phyloP scores from a whole-genome alignment of 2,329 filamentous ascomycete species.

The Xylariaceae sp. region DNA sequence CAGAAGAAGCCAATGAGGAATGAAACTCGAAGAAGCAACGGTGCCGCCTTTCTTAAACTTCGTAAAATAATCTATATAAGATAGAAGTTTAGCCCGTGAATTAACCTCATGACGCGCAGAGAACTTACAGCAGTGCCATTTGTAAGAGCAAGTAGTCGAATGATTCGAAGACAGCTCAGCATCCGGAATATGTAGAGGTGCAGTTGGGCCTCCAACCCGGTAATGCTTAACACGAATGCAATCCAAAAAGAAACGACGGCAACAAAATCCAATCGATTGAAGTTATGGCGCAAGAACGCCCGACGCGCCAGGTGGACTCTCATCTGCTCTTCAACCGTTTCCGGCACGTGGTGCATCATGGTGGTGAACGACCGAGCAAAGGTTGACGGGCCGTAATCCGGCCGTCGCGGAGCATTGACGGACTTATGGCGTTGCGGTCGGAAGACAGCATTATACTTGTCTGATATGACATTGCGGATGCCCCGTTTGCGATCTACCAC shows the following conservation, averaged over 20 bases:
- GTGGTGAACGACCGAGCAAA: conserved; percentile 78
- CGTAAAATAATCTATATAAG: conserved; percentile 71
- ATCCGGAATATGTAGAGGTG: conserved; percentile 91
- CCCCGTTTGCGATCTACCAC: conserved; percentile 77
- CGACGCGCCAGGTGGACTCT: conserved; percentile 80
- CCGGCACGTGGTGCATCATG: conserved; percentile 59
- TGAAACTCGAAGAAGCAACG: conserved; percentile 83
- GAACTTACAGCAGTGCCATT: conserved; percentile 78
- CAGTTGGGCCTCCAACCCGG: conserved; percentile 59
- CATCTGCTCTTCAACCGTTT: conserved; percentile 69
- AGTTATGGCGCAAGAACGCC: conserved; percentile 89
- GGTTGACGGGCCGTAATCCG: conserved; percentile 51
- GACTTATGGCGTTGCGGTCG: conserved; percentile 72
- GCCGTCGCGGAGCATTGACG: conserved; percentile 47
- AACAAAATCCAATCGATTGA: conserved; percentile 91
- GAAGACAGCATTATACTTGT: conserved; percentile 74
- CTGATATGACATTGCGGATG: conserved; percentile 64
- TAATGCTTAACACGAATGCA: conserved; percentile 67
- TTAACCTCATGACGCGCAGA: background rate
- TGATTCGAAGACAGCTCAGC: conserved; percentile 89
- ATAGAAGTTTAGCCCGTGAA: conserved; percentile 19
- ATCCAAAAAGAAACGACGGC: conserved; percentile 96
- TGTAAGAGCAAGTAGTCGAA: conserved; percentile 84
- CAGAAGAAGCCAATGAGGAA: conserved; percentile 97
- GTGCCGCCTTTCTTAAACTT: conserved; percentile 92